These are phyloP conservation scores for Candida khao-thaluensis DNA, from an alignment of 805 yeast species.

Conservation along the genomic window DNA sequence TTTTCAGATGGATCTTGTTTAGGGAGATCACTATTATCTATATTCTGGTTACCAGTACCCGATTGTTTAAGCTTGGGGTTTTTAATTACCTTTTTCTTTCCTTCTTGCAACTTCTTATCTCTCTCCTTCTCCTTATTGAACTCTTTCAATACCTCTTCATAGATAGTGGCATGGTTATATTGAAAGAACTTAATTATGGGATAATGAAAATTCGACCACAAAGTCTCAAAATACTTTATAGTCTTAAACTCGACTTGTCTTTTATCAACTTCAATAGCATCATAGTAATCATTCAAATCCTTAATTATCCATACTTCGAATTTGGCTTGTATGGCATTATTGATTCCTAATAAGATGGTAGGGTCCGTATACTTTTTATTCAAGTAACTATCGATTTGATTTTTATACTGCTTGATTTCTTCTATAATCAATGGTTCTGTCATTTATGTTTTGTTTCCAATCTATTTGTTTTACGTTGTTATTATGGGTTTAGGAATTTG, in stretches of 20 bases:
- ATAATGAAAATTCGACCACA: conserved; percentile 64
- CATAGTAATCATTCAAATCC: conserved; percentile 34
- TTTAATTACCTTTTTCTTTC: background rate
- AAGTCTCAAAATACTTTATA: conserved; percentile 36
- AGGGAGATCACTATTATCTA: background rate
- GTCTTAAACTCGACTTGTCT: conserved; percentile 34
- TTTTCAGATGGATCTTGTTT: background rate
- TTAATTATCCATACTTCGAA: conserved; percentile 40
- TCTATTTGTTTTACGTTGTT: background rate
- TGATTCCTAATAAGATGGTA: conserved; percentile 48
- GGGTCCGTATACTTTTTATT: conserved; percentile 32
- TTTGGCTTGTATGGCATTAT: conserved; percentile 49
- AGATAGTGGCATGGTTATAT: conserved; percentile 30
- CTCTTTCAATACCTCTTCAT: conserved; percentile 16
- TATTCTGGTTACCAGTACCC: background rate
- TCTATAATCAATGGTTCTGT: conserved; percentile 6
- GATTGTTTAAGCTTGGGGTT: background rate
- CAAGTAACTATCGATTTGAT: conserved; percentile 21
- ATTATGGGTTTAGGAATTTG: no score
- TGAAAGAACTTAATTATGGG: conserved; percentile 63
- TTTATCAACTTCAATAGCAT: conserved; percentile 6
- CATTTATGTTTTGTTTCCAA: background rate
- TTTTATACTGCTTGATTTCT: conserved; percentile 19
- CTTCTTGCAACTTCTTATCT: background rate
- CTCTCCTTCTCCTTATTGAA: conserved; percentile 10